These are phyloP conservation scores for Phytophthora sp. DNA, from an alignment of 352 stramenopile species.

Conservation along the genomic window DNA sequence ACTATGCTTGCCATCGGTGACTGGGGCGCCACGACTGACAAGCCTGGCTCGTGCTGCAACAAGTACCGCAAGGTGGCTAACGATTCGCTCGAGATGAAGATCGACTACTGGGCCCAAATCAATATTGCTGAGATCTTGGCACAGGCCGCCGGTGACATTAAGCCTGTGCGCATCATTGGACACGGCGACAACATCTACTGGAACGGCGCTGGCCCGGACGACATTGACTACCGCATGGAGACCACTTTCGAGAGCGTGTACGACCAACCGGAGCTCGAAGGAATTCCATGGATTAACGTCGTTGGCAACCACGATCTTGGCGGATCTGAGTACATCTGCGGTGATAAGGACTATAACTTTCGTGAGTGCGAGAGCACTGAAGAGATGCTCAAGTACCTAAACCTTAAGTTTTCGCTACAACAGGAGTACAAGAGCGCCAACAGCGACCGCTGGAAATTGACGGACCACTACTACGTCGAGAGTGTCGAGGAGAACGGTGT, in stretches of 20 bases:
- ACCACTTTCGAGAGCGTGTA: slow-evolving; percentile 89
- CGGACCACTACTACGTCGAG: slow-evolving; percentile 89
- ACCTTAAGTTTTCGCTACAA: slow-evolving; percentile 85
- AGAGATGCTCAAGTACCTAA: slow-evolving; percentile 84
- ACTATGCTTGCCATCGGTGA: slow-evolving; percentile 89
- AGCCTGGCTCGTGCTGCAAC: slow-evolving; percentile 89
- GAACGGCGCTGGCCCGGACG: slow-evolving; percentile 78
- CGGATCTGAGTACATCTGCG: slow-evolving; percentile 85
- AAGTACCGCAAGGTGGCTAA: slow-evolving; percentile 85
- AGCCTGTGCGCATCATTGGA: slow-evolving; percentile 72
- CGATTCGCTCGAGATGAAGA: slow-evolving; percentile 87
- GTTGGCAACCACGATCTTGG: slow-evolving; percentile 89
- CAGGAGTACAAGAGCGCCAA: slow-evolving; percentile 84
- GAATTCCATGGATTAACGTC: slow-evolving; percentile 88
- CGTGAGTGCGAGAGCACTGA: slow-evolving; percentile 70
- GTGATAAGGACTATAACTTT: slow-evolving; percentile 89
- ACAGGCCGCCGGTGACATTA: slow-evolving; percentile 71
- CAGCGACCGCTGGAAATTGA: slow-evolving; percentile 77
- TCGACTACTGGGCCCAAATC: slow-evolving; percentile 88
- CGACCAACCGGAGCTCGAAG: slow-evolving; percentile 71
- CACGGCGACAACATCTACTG: slow-evolving; percentile 92
- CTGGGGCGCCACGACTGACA: slow-evolving; percentile 87
- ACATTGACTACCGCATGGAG: slow-evolving; percentile 86
- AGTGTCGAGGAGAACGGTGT: slow-evolving; percentile 78
- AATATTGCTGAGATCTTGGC: slow-evolving; percentile 83